Evolutionary conservation across 2,329 filamentous ascomycete species (phyloP).

Genomic region (Immersiporthe knoxdaviesiana): DNA sequence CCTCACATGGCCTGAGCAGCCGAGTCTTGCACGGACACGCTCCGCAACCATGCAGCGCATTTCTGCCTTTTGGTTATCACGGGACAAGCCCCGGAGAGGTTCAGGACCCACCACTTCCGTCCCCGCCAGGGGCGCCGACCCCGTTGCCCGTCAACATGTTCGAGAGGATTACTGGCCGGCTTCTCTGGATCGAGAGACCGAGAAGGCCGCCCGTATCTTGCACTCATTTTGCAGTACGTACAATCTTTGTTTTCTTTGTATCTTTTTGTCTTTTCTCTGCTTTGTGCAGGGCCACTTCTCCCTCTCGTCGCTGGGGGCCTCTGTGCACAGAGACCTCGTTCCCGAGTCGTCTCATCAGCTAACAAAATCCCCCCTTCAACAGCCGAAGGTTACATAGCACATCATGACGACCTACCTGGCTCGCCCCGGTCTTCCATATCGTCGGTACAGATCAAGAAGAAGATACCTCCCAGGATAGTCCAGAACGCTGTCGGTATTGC

Average conservation of each 20-base stretch:
- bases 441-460: conserved; percentile 62
- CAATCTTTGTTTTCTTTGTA: background rate
- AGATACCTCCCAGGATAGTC: conserved; percentile 85
- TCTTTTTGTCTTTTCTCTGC: background rate
- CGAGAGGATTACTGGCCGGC: conserved; percentile 50
- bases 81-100: conserved; percentile 37
- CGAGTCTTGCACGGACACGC: conserved; percentile 12
- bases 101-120: conserved; percentile 9
- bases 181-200: conserved; percentile 83
- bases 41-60: conserved; percentile 49
- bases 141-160: conserved; percentile 34
- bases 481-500: conserved; percentile 87
- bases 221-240: conserved; percentile 84
- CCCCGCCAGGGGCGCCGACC: conserved; percentile 17
- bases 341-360: conserved; percentile 3
- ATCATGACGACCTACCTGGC: conserved; percentile 17
- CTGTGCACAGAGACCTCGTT: no score
- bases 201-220: conserved; percentile 87
- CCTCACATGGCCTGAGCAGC: conserved; percentile 28
- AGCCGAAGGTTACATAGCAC: conserved; percentile 27
- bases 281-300: background rate
- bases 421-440: conserved; percentile 24
- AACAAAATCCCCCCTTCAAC: conserved; percentile 5
- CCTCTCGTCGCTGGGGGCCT: background rate
- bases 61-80: conserved; percentile 47